phyloP scores from a whole-genome alignment of 1,284 basidiomycete species.

The Tausonia pullulans region DNA sequence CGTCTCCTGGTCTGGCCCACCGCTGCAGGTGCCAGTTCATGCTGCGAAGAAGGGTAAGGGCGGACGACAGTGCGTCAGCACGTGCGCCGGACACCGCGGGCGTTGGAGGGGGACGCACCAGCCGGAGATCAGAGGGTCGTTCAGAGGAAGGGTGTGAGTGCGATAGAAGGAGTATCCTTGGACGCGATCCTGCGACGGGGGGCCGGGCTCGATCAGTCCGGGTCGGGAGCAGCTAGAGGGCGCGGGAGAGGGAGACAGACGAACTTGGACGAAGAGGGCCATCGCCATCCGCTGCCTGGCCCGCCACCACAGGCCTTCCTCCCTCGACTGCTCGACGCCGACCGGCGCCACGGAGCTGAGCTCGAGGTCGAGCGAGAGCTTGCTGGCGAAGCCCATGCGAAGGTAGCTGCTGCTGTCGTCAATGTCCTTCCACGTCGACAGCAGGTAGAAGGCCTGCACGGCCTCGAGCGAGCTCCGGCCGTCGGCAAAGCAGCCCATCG shows the following conservation, averaged over 20 bases:
- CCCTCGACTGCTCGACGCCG: not conserved
- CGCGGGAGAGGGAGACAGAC: not conserved
- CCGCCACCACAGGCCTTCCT: not conserved
- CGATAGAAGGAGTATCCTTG: not conserved
- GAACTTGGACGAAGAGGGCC: not conserved
- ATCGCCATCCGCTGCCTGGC: not conserved
- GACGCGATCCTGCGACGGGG: not conserved
- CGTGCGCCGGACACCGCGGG: not conserved
- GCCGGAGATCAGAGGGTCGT: not conserved
- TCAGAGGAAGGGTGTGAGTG: not conserved
- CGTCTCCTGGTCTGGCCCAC: not conserved
- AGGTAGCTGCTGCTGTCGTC: not conserved
- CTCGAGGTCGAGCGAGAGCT: not conserved
- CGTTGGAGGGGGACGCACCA: not conserved
- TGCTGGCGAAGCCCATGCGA: not conserved
- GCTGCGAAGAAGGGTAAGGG: not conserved
- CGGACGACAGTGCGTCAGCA: not conserved
- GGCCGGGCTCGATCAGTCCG: no score
- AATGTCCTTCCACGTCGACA: not conserved
- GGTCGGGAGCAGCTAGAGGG: no score
- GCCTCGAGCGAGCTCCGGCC: not conserved
- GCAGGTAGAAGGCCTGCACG: conserved; percentile 1
- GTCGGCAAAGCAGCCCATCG: not conserved
- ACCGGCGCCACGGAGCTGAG: not conserved
- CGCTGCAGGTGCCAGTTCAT: not conserved